phyloP scores from a whole-genome alignment of 2,329 filamentous ascomycete genomes.

The Dryadomyces quercus-mongolicae region DNA sequence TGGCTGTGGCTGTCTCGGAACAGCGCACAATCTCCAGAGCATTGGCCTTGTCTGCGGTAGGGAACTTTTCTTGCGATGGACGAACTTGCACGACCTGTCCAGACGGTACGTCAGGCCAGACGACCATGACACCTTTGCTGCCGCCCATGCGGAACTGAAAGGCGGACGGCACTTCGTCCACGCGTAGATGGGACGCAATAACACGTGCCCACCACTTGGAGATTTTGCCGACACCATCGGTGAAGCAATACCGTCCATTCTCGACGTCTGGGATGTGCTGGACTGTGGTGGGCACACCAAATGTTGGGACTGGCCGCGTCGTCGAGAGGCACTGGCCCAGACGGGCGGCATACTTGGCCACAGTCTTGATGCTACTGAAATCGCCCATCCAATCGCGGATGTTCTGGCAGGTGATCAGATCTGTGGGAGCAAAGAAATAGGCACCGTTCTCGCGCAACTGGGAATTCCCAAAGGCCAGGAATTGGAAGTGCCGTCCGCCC shows the following conservation, averaged over 20 bases:
- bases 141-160: slow-evolving; percentile 90
- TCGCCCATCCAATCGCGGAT: slow-evolving; percentile 83
- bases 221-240: slow-evolving; percentile 90
- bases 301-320: slow-evolving; percentile 59
- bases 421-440: slow-evolving; percentile 76
- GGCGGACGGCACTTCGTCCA: slow-evolving; percentile 58
- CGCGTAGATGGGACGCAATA: slow-evolving; percentile 56
- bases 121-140: slow-evolving; percentile 76
- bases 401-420: slow-evolving; percentile 53
- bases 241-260: slow-evolving; percentile 60
- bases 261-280: slow-evolving; percentile 57
- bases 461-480: slow-evolving; percentile 89
- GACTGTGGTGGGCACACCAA: slow-evolving; percentile 43
- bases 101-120: slow-evolving; percentile 50
- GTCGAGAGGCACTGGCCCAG: slow-evolving; percentile 95
- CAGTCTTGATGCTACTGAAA: slow-evolving; percentile 65
- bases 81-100: slow-evolving; percentile 64
- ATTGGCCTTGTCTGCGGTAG: slow-evolving; percentile 42
- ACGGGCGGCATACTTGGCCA: slow-evolving; percentile 84
- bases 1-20: slow-evolving; percentile 64
- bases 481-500: slow-evolving; percentile 72
- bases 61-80: slow-evolving; percentile 79
- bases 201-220: slow-evolving; percentile 64
- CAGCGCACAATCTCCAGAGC: slow-evolving; percentile 76
- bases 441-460: slow-evolving; percentile 86